These are phyloP conservation scores for Kickxella alabastrina DNA, from an alignment of 192 early-diverging fungal genomes.

Conservation along the genomic window DNA sequence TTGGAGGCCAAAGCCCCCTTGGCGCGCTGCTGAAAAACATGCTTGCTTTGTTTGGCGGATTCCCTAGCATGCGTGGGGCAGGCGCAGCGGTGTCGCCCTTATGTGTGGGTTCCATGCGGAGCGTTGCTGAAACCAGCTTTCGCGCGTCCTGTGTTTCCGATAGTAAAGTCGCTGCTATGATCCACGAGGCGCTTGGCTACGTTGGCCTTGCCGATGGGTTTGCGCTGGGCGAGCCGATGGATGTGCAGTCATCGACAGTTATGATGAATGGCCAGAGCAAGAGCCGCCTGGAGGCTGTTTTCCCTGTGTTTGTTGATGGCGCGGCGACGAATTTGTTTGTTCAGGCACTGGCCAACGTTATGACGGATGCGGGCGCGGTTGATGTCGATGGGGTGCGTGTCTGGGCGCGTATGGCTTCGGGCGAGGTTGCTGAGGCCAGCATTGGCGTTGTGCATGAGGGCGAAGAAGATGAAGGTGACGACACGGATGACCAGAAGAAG, in stretches of 20 bases:
- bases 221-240: conserved; percentile 27
- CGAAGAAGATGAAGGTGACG: neutral
- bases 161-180: neutral
- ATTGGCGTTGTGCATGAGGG: neutral
- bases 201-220: neutral
- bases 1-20: neutral
- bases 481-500: neutral
- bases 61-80: no score
- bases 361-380: neutral
- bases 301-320: conserved; percentile 26
- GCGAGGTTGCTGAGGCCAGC: conserved; percentile 8
- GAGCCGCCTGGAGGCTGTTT: conserved; percentile 18
- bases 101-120: neutral
- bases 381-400: conserved; percentile 3
- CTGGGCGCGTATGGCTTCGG: conserved; percentile 6
- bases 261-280: neutral
- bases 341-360: neutral
- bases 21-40: neutral
- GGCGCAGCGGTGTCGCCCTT: neutral
- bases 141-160: conserved; percentile 6
- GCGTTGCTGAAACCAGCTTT: conserved; percentile 4
- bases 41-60: neutral
- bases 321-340: conserved; percentile 20
- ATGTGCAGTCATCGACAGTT: conserved; percentile 4
- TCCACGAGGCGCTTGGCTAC: neutral